Conservation (phyloP, 495 filamentous ascomycete species). For the Aspergillus taichungensis region DNA sequence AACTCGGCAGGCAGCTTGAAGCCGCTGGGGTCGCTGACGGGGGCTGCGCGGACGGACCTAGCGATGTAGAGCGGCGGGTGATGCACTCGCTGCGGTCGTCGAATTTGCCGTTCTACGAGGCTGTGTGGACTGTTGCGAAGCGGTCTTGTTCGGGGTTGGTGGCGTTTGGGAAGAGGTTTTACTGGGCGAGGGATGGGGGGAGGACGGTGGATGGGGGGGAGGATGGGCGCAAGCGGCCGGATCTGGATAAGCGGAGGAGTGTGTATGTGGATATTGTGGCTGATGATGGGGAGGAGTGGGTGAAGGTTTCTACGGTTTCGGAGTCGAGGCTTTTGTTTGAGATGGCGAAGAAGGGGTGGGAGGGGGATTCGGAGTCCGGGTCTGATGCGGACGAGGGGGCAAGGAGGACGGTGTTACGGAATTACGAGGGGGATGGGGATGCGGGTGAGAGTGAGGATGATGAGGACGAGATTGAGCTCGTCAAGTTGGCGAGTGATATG, state of each 20-base stretch:
- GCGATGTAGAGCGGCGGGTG: conserved; percentile 17
- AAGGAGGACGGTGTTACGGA: conserved; percentile 24
- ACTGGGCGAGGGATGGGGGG: conserved; percentile 32
- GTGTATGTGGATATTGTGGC: conserved; percentile 30
- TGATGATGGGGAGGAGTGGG: conserved; percentile 48
- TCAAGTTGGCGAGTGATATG: conserved; percentile 49
- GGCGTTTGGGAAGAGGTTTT: conserved; percentile 45
- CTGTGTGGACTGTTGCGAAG: conserved; percentile 47
- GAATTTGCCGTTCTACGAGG: conserved; percentile 48
- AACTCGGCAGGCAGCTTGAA: conserved; percentile 25
- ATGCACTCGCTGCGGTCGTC: conserved; percentile 45
- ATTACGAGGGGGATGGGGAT: conserved; percentile 19
- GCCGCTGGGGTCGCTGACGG: conserved; percentile 3
- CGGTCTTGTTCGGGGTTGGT: conserved; percentile 38
- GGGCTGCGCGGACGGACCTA: conserved; percentile 3
- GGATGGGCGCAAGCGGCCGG: conserved; percentile 9
- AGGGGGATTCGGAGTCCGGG: conserved; percentile 31
- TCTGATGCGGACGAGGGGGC: conserved; percentile 25
- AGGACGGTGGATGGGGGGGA: conserved; percentile 7
- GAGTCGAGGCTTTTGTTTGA: conserved; percentile 49
- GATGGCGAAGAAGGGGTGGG: conserved; percentile 57
- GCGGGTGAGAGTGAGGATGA: conserved; percentile 28
- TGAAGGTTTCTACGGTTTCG: conserved; percentile 54
- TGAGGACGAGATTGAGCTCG: conserved; percentile 43
- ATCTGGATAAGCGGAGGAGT: conserved; percentile 19